Conservation (phyloP, 2,329 filamentous ascomycete species). For the Aspergillus puulaauensis region DNA sequence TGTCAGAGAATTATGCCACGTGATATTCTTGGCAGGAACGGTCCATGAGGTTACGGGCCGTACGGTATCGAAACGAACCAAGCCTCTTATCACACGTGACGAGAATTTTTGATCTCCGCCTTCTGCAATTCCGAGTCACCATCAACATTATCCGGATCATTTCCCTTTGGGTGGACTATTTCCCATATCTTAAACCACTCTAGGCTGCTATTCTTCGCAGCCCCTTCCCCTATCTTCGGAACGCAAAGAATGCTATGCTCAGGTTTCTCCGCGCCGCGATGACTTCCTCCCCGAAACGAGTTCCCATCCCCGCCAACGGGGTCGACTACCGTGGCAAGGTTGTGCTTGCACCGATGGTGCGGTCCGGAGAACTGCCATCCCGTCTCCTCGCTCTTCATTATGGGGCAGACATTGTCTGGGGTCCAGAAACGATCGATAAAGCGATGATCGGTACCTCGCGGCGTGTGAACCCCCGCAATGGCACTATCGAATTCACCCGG, state of each 20-base stretch:
- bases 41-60: not conserved
- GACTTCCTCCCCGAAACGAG: conserved; percentile 59
- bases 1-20: not conserved
- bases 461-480: conserved; percentile 71
- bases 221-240: not conserved
- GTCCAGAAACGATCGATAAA: conserved; percentile 90
- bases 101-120: conserved; percentile 19
- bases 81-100: conserved; percentile 6
- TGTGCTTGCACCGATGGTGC: conserved; percentile 96
- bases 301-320: conserved; percentile 82
- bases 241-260: conserved; percentile 39
- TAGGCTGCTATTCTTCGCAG: not conserved
- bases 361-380: conserved; percentile 92
- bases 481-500: conserved; percentile 82
- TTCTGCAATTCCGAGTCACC: conserved; percentile 8
- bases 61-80: not conserved
- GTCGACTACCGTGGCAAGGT: conserved; percentile 93
- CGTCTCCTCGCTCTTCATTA: conserved; percentile 88
- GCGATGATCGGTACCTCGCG: conserved; percentile 85
- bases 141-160: not conserved
- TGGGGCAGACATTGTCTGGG: conserved; percentile 96
- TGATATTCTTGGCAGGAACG: not conserved
- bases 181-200: not conserved
- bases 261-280: conserved; percentile 54
- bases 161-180: not conserved